phyloP scores from a whole-genome alignment of 805 yeast genomes.

The Lipomyces oligophaga region DNA sequence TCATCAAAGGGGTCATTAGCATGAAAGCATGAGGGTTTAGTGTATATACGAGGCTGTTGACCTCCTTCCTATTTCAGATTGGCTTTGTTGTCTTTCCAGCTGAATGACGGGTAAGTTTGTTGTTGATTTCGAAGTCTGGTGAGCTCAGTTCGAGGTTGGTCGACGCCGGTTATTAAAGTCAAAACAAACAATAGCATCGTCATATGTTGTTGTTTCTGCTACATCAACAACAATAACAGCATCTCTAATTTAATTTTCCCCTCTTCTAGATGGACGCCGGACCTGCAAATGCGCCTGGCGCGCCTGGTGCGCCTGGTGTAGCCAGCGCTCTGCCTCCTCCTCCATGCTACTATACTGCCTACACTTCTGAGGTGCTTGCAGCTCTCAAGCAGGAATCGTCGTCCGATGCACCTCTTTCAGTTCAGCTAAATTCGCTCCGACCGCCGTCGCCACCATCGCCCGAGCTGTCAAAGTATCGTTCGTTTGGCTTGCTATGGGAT shows the following conservation, averaged over 20 bases:
- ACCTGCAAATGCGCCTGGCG: no score
- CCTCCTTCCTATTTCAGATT: no score
- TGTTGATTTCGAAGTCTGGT: no score
- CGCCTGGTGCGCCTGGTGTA: no score
- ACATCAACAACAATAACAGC: constrained; percentile 1
- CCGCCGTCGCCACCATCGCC: constrained; percentile 8
- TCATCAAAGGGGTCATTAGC: no score
- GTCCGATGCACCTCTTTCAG: constrained; percentile 29
- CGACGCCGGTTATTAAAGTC: no score
- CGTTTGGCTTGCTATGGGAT: constrained; percentile 11
- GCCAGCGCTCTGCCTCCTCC: constrained; percentile 92
- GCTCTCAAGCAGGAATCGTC: constrained; percentile 26
- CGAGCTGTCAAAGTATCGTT: constrained; percentile 8
- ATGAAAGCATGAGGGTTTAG: no score
- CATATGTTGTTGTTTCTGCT: no score
- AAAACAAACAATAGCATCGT: not conserved
- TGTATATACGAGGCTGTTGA: no score
- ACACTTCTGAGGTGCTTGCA: constrained; percentile 22
- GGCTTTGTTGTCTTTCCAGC: no score
- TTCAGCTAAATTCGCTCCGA: constrained; percentile 2
- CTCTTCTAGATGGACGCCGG: not conserved
- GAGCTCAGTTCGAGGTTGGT: no score
- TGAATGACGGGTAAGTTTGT: no score
- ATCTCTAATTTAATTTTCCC: not conserved
- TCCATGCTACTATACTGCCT: constrained; percentile 57